Conservation (phyloP, 2,329 filamentous ascomycete genomes). For the Fusarium oxysporum region DNA sequence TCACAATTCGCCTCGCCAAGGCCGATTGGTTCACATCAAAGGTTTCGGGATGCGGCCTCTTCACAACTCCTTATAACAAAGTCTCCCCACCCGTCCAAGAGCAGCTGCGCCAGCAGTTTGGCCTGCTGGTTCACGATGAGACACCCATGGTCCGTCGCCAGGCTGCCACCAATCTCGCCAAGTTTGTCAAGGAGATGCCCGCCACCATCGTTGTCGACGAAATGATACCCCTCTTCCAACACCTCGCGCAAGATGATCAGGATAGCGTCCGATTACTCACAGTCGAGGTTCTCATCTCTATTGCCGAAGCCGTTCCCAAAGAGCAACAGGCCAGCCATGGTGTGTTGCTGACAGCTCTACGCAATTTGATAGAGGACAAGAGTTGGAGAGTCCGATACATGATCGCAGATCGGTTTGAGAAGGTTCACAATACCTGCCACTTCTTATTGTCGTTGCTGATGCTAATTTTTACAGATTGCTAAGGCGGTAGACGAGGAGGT, state of each 20-base stretch:
- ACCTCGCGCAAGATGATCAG: constrained; percentile 95
- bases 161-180: constrained; percentile 94
- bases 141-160: constrained; percentile 99
- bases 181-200: constrained; percentile 98
- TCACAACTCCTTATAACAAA: constrained; percentile 92
- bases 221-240: constrained; percentile 99
- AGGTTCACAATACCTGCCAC: constrained; percentile 61
- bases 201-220: constrained; percentile 92
- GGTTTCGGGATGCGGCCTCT: constrained; percentile 96
- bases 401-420: constrained; percentile 98
- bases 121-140: constrained; percentile 94
- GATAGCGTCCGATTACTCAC: constrained; percentile 96
- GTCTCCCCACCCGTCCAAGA: constrained; percentile 90
- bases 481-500: constrained; percentile 99
- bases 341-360: constrained; percentile 87
- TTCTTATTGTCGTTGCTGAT: constrained; percentile 3
- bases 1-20: constrained; percentile 95
- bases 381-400: constrained; percentile 99
- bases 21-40: constrained; percentile 99
- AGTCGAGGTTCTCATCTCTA: constrained; percentile 94
- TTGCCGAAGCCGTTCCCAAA: constrained; percentile 97
- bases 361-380: constrained; percentile 97
- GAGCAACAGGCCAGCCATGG: constrained; percentile 98
- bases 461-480: constrained; percentile 74
- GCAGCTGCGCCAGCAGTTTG: constrained; percentile 90